Conservation (phyloP, 306 rosid genomes). For the Castanea sativa region DNA sequence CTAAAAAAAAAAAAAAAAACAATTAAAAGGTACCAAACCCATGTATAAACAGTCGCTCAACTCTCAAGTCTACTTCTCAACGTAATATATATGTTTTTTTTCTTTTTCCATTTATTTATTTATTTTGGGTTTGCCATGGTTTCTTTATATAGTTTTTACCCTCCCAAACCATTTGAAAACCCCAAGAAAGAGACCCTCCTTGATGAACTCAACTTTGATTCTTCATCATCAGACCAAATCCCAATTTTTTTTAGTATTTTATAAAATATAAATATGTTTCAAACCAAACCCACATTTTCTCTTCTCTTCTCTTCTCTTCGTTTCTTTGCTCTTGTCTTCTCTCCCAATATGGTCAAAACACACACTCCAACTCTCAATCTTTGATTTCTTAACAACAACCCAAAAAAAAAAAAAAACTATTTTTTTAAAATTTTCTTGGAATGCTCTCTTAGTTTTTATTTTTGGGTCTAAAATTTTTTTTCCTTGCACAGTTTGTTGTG, state of each 20-base stretch:
- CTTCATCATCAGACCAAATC: constrained; percentile 36
- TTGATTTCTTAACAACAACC: not conserved
- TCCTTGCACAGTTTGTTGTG: not conserved
- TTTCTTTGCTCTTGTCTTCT: constrained; percentile 1
- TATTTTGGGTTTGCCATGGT: not conserved
- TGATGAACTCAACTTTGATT: constrained; percentile 38
- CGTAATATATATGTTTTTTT: not conserved
- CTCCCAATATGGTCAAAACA: constrained; percentile 25
- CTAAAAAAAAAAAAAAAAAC: not conserved
- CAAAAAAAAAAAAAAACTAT: not conserved
- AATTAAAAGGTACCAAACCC: constrained; percentile 7
- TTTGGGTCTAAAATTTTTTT: not conserved
- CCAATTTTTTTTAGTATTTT: constrained; percentile 5
- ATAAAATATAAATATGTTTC: not conserved
- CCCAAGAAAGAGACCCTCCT: constrained; percentile 39
- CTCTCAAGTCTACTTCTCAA: constrained; percentile 13
- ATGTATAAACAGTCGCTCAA: constrained; percentile 4
- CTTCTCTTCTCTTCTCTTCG: not conserved
- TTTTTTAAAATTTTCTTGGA: not conserved
- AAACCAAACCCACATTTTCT: constrained; percentile 12
- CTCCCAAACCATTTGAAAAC: constrained; percentile 38
- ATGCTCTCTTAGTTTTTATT: not conserved
- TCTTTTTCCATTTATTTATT: not conserved
- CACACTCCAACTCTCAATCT: constrained; percentile 21
- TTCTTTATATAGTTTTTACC: constrained; percentile 29